These are phyloP conservation scores for Tetrapisispora namnaoensis DNA, from an alignment of 805 yeast genomes.

Conservation along the genomic window DNA sequence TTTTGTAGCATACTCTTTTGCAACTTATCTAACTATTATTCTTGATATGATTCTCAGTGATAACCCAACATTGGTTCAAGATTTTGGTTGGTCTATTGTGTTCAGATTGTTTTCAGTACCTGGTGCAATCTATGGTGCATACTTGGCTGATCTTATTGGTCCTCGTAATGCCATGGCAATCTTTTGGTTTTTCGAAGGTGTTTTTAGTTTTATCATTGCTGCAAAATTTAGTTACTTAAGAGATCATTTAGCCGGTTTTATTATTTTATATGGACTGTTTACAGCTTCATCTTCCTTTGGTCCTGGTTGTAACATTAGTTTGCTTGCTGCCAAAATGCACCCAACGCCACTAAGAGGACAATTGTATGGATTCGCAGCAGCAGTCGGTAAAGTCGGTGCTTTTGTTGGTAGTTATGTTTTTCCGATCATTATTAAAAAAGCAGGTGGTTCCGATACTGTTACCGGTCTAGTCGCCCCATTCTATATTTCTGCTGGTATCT, in stretches of 20 bases:
- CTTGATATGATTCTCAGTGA: constrained; percentile 47
- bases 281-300: constrained; percentile 85
- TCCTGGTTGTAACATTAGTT: constrained; percentile 87
- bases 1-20: constrained; percentile 79
- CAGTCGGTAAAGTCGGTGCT: constrained; percentile 86
- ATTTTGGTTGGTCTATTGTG: constrained; percentile 89
- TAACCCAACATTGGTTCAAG: constrained; percentile 51
- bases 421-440: constrained; percentile 62
- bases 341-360: constrained; percentile 86
- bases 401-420: constrained; percentile 84
- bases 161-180: constrained; percentile 67
- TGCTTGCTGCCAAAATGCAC: constrained; percentile 74
- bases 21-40: constrained; percentile 71
- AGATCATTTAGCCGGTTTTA: constrained; percentile 63
- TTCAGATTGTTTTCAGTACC: constrained; percentile 83
- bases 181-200: constrained; percentile 67
- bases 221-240: constrained; percentile 49
- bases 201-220: constrained; percentile 77
- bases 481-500: constrained; percentile 70
- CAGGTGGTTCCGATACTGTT: constrained; percentile 32
- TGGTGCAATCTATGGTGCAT: constrained; percentile 80
- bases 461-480: constrained; percentile 54
- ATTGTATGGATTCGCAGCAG: constrained; percentile 87
- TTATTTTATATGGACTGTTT: constrained; percentile 81
- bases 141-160: constrained; percentile 75